These are phyloP conservation scores for Malassezia psittaci DNA, from an alignment of 1,284 basidiomycete genomes.

Conservation along the genomic window DNA sequence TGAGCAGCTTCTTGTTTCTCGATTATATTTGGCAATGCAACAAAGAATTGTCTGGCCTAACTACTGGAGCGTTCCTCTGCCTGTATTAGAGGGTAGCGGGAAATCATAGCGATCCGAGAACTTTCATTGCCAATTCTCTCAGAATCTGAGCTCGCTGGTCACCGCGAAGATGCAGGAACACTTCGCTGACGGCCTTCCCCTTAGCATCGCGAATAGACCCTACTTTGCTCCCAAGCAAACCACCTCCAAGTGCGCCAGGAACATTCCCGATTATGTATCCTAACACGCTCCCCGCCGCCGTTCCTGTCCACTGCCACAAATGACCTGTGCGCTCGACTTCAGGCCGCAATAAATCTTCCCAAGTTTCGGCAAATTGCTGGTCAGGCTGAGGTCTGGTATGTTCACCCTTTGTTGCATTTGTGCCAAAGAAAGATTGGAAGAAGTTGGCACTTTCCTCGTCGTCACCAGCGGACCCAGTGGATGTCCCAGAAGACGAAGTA, in stretches of 20 bases:
- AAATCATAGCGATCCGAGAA: constrained; percentile 51
- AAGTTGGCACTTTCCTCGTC: constrained; percentile 32
- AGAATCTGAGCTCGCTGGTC: constrained; percentile 74
- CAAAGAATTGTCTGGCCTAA: constrained; percentile 53
- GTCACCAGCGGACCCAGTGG: constrained; percentile 17
- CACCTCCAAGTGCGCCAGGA: constrained; percentile 30
- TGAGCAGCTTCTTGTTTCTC: constrained; percentile 54
- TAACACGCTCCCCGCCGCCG: constrained; percentile 3
- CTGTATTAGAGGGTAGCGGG: background rate
- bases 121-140: constrained; percentile 74
- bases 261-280: constrained; percentile 15
- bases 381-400: constrained; percentile 29
- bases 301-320: constrained; percentile 3
- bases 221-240: constrained; percentile 35
- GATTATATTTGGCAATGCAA: constrained; percentile 52
- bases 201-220: constrained; percentile 46
- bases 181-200: constrained; percentile 51
- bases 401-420: background rate
- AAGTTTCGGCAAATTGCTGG: constrained; percentile 35
- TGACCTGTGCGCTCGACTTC: constrained; percentile 27
- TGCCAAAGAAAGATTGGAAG: constrained; percentile 29
- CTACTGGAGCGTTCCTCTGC: constrained; percentile 39
- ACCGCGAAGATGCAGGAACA: constrained; percentile 70
- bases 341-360: constrained; percentile 43
- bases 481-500: constrained; percentile 6